Evolutionary conservation across 495 filamentous ascomycete genomes (phyloP), one percentile per base, ranked within the genome.

Genomic region (Hypoxylon perforatum): DNA sequence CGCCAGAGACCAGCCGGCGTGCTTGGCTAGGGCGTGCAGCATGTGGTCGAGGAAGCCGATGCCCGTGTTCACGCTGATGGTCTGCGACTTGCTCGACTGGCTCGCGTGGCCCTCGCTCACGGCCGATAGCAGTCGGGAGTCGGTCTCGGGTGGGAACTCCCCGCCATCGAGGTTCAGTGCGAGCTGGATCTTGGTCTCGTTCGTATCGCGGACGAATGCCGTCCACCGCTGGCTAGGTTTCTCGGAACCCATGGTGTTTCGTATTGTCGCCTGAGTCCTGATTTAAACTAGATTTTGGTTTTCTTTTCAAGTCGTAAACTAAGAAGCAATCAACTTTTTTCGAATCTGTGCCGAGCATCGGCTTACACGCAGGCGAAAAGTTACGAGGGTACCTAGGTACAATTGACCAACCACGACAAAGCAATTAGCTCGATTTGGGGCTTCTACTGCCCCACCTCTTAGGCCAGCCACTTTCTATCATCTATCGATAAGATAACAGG

Each of bases 11-110:
- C 94, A 97, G 15, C 94, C 94, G 0, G 91, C 88, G 78, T 99
- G 95, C 76, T 99, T 98, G 1, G 95, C 91, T 38, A 97, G 86
- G 23, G 95, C 95, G 75, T 99, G 95, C 49, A 99, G 83, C 95
- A 99, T 98, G 82, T 99, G 95, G 81, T 99, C 95, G 30, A 99
- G 82, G 78, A 99, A 99, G n/a, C 95, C 95, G 73, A 99, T 96
- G 48, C 95, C 95, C 1, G 94, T 95, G 84, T 91, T 90, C 58
- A 98, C 84, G 75, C 85, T 88, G 72, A 99, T 96, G 47, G 86
- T 85, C 81, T 97, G 96, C 51, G 87, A 89, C 35, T 87, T 85
- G 38, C 88, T 91, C 68, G 87, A 81, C 70, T 98, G 96, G 1
- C 88, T 86, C 4, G 95, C 94, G 76, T 99, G 95, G 47, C 81